Evolutionary conservation across 352 stramenopile genomes (phyloP).

Genomic region (Thalassiosira exigua): DNA sequence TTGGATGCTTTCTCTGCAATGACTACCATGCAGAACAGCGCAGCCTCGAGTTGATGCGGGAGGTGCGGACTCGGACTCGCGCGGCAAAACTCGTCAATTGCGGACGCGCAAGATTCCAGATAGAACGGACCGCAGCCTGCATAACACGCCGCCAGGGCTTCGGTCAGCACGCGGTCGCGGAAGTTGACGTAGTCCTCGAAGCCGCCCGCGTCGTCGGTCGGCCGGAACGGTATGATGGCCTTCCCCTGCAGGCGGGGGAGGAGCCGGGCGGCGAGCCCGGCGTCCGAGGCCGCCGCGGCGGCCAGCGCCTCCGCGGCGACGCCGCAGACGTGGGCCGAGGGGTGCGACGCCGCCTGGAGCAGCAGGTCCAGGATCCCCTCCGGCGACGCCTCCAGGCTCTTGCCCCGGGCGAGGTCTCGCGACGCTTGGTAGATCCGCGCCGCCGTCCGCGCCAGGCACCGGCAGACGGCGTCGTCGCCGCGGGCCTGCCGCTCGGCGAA

Average conservation of each 20-base stretch:
- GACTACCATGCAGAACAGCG: constrained; percentile 73
- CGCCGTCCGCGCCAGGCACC: constrained; percentile 66
- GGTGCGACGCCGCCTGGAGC: constrained; percentile 68
- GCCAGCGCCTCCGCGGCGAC: constrained; percentile 65
- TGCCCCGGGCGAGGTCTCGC: constrained; percentile 36
- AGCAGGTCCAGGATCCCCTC: constrained; percentile 68
- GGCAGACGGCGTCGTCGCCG: constrained; percentile 66
- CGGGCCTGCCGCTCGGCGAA: constrained; percentile 65
- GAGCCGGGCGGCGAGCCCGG: constrained; percentile 49
- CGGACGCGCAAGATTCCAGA: constrained; percentile 70
- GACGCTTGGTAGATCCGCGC: constrained; percentile 52
- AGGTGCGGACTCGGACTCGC: constrained; percentile 41
- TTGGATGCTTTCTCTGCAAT: constrained; percentile 53
- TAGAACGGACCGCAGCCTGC: constrained; percentile 57
- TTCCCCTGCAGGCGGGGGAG: constrained; percentile 73
- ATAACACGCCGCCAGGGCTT: constrained; percentile 67
- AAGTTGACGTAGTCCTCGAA: constrained; percentile 73
- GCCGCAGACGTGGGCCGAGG: constrained; percentile 66
- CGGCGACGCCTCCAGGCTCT: constrained; percentile 27
- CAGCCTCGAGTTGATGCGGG: constrained; percentile 76
- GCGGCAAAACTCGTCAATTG: constrained; percentile 79
- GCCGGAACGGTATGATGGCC: constrained; percentile 72
- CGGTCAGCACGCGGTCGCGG: constrained; percentile 56
- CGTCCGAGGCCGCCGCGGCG: constrained; percentile 40
- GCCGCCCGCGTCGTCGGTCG: constrained; percentile 36